Evolutionary conservation across 2,329 filamentous ascomycete species (phyloP).

Genomic region (Fusarium praegraminearum): DNA sequence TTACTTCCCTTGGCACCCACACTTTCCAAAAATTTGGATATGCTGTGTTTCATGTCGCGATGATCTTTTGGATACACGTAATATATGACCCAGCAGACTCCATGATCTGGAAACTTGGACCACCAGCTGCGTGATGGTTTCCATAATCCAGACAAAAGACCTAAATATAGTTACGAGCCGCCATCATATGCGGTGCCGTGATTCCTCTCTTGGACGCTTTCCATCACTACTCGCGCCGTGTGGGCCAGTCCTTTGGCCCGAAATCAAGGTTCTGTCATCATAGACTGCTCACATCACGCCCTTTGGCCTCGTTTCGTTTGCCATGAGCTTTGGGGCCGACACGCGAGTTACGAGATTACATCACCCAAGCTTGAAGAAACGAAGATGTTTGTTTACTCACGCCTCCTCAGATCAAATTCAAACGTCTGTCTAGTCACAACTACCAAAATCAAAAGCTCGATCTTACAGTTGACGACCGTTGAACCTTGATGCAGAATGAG

Average conservation of each 20-base stretch:
- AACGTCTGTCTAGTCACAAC: too few relatives aligned
- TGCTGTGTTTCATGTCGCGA: not conserved
- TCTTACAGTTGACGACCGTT: not conserved
- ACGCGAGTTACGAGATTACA: not conserved
- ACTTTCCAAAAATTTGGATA: not conserved
- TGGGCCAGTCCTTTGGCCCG: not conserved
- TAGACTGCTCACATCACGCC: not conserved
- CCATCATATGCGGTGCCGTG: not conserved
- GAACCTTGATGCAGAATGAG: slow-evolving; percentile 3
- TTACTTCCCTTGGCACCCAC: not conserved
- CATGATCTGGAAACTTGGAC: not conserved
- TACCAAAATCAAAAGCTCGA: too few relatives aligned
- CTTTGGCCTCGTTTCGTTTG: not conserved
- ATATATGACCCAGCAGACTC: not conserved
- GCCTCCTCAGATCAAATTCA: too few relatives aligned
- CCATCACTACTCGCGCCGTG: not conserved
- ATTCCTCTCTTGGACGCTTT: not conserved
- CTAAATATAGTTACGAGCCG: not conserved
- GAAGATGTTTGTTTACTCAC: not conserved
- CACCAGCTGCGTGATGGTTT: not conserved
- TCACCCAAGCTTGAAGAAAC: too few relatives aligned
- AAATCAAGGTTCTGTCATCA: slow-evolving; percentile 1
- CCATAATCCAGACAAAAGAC: too few relatives aligned
- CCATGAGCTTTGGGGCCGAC: not conserved
- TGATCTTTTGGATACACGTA: not conserved